phyloP scores from a whole-genome alignment of 164 flowering plant genomes.

The Liquidambar formosana region DNA sequence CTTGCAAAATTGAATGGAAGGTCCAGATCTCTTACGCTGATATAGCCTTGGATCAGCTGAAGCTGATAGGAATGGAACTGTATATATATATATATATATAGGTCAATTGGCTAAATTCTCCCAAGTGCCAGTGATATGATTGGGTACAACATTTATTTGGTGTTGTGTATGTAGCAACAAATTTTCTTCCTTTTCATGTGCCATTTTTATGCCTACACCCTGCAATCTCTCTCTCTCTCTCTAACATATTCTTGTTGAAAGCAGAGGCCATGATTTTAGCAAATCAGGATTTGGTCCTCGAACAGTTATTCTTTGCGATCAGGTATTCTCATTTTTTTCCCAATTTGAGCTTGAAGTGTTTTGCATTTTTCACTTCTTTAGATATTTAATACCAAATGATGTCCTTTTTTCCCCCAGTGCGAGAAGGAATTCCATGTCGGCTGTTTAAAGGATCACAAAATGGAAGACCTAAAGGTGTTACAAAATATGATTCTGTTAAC shows the following conservation, averaged over 20 bases:
- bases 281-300: slow-evolving; percentile 65
- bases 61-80: too few species aligned
- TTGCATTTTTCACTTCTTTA: not conserved
- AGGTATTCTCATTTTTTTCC: slow-evolving; percentile 43
- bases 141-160: not conserved
- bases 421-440: slow-evolving; percentile 91
- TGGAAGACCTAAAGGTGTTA: slow-evolving; percentile 67
- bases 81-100: not conserved
- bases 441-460: slow-evolving; percentile 67
- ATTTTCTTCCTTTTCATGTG: not conserved
- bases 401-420: slow-evolving; percentile 53
- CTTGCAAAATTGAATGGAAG: too few species aligned
- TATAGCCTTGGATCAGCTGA: too few species aligned
- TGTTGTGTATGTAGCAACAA: not conserved
- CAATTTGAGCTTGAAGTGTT: not conserved
- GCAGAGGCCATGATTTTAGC: slow-evolving; percentile 62
- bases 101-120: not conserved
- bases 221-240: not conserved
- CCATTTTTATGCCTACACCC: not conserved
- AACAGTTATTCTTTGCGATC: slow-evolving; percentile 92
- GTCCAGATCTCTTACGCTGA: too few species aligned
- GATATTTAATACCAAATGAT: not conserved
- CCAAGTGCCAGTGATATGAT: not conserved
- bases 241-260: slow-evolving; percentile 8
- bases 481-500: not conserved